phyloP scores from a whole-genome alignment of 306 rosid species.

The Alnus glutinosa region DNA sequence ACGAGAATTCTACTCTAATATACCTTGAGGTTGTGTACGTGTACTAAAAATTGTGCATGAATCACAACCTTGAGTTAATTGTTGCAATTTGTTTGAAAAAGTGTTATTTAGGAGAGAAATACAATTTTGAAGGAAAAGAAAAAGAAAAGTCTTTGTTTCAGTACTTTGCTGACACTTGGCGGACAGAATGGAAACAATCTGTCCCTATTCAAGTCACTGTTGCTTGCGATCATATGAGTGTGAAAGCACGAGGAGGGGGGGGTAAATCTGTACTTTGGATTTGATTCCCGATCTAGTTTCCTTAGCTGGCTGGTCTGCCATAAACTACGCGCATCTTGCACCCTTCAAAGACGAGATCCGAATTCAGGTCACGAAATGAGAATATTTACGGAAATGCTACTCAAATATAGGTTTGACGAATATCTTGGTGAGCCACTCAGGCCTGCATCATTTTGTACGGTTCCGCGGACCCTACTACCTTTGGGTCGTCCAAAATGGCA shows the following conservation, averaged over 20 bases:
- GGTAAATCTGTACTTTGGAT: constrained; percentile 3
- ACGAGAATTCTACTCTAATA: too few species aligned
- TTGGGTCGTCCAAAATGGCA: background rate
- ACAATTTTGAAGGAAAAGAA: too few species aligned
- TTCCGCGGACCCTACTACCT: background rate
- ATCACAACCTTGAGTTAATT: too few species aligned
- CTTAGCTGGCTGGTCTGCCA: constrained; percentile 1
- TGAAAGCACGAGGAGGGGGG: background rate
- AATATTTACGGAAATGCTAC: constrained; percentile 23
- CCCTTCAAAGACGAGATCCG: constrained; percentile 26
- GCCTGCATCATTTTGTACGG: background rate
- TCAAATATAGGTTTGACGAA: background rate
- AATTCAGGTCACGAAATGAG: constrained; percentile 19
- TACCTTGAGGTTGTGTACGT: too few species aligned
- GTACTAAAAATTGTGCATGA: too few species aligned
- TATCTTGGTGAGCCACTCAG: too few species aligned
- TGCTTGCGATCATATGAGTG: background rate
- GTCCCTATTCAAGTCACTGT: too few species aligned
- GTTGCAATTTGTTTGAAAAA: too few species aligned
- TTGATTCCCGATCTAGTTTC: background rate
- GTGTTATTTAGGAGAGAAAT: too few species aligned
- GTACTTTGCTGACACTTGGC: too few species aligned
- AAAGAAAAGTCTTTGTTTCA: too few species aligned
- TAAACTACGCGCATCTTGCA: background rate
- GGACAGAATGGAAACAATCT: background rate